Conservation (phyloP, 2,329 filamentous ascomycete species). For the Xylariaceae sp. region DNA sequence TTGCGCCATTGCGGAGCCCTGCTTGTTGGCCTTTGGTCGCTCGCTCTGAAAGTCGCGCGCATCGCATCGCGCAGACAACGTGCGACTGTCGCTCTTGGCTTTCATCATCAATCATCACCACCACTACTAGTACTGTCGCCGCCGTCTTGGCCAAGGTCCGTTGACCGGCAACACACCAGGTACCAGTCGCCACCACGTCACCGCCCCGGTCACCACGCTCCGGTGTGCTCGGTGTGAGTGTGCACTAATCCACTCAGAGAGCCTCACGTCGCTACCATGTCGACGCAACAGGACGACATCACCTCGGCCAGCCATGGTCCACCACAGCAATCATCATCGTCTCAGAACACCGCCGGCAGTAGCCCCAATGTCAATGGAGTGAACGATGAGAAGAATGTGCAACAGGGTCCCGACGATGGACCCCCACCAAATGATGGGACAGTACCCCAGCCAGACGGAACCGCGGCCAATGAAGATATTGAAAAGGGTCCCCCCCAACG, state of each 20-base stretch:
- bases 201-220: conserved; percentile 1
- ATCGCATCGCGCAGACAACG: not conserved
- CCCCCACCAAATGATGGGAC: conserved; percentile 19
- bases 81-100: conserved; percentile 19
- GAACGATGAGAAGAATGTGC: conserved; percentile 45
- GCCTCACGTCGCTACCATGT: conserved; percentile 20
- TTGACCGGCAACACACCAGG: conserved; percentile 10
- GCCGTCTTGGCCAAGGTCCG: conserved; percentile 17
- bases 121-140: not conserved
- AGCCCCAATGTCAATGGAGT: conserved; percentile 16
- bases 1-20: too few species aligned
- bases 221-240: conserved; percentile 8
- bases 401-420: conserved; percentile 26
- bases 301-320: not conserved
- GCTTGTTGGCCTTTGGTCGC: too few species aligned
- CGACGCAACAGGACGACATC: conserved; percentile 1
- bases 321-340: conserved; percentile 10
- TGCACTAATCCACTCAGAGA: not conserved
- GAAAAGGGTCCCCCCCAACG: conserved; percentile 18
- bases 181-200: conserved; percentile 3
- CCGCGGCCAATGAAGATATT: conserved; percentile 23
- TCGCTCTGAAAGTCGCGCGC: too few species aligned
- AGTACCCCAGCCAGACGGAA: conserved; percentile 16
- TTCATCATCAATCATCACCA: conserved; percentile 24
- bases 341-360: conserved; percentile 14